Evolutionary conservation across 140 eudicot genomes (phyloP).

Genomic region (Ambrosia hybrid): DNA sequence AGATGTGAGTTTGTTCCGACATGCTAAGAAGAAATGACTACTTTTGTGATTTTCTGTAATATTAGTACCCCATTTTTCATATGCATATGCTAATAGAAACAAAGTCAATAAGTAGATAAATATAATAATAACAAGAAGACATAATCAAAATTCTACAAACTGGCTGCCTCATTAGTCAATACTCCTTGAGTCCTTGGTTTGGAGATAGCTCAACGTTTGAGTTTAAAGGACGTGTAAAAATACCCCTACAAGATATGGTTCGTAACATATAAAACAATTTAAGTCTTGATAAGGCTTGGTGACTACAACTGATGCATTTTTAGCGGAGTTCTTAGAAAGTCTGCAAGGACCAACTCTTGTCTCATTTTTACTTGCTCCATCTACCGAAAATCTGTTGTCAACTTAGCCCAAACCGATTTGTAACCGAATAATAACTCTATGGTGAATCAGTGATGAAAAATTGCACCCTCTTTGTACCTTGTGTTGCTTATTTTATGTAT

Average conservation of each 20-base stretch:
- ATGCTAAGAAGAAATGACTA: background rate
- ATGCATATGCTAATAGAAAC: background rate
- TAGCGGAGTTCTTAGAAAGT: background rate
- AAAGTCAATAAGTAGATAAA: background rate
- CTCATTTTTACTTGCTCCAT: background rate
- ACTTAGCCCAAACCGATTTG: background rate
- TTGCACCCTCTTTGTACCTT: background rate
- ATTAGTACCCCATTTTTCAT: background rate
- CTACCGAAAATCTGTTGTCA: background rate
- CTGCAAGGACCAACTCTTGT: conserved; percentile 6
- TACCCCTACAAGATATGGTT: background rate
- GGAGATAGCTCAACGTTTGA: conserved; percentile 6
- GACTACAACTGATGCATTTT: background rate
- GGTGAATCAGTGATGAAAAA: background rate
- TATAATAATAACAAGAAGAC: too few relatives aligned
- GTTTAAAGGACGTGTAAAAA: background rate
- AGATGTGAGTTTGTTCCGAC: too few relatives aligned
- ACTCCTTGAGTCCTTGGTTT: background rate
- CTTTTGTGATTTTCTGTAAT: background rate
- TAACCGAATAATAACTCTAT: background rate
- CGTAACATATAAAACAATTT: background rate
- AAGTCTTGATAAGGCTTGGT: background rate
- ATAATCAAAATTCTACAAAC: background rate
- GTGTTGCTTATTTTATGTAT: background rate
- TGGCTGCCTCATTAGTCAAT: background rate